These are phyloP conservation scores for Skeletonema costatum DNA, from an alignment of 108 stramenopile genomes.

Conservation along the genomic window DNA sequence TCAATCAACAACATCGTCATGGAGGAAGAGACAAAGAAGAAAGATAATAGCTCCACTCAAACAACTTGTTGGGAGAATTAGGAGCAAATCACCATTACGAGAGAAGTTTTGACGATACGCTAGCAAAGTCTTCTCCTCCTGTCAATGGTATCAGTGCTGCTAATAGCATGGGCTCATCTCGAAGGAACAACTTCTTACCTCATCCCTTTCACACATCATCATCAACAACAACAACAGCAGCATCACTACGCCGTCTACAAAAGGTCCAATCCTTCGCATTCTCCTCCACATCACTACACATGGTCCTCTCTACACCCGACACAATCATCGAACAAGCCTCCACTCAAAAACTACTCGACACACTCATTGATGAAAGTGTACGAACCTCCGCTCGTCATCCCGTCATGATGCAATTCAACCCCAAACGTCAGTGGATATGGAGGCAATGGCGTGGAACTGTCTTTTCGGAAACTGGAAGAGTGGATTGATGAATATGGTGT, in stretches of 20 bases:
- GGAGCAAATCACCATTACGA: neutral
- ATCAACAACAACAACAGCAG: neutral
- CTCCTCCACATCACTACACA: constrained; percentile 50
- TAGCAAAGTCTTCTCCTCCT: neutral
- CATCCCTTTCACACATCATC: neutral
- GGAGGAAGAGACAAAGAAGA: neutral
- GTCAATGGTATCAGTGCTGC: neutral
- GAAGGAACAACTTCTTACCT: neutral
- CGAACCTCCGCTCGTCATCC: constrained; percentile 75
- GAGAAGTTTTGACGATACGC: neutral
- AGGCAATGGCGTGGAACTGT: constrained; percentile 88
- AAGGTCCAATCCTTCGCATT: neutral
- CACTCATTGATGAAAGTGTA: constrained; percentile 83
- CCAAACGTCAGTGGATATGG: constrained; percentile 82
- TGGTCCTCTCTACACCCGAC: constrained; percentile 86
- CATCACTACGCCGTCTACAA: neutral
- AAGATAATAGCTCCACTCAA: neutral
- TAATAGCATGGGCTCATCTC: neutral
- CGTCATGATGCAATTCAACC: constrained; percentile 91
- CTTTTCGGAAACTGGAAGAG: constrained; percentile 87
- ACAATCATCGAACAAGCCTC: constrained; percentile 87
- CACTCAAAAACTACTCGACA: constrained; percentile 85
- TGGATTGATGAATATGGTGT: constrained; percentile 69
- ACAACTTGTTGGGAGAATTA: neutral
- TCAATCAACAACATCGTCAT: neutral